A percentile compares a stretch with the other conserved stretches of the same genome.
Evolutionary conservation across 495 filamentous ascomycete genomes (phyloP).

Genomic region (Daldinia grandis): DNA sequence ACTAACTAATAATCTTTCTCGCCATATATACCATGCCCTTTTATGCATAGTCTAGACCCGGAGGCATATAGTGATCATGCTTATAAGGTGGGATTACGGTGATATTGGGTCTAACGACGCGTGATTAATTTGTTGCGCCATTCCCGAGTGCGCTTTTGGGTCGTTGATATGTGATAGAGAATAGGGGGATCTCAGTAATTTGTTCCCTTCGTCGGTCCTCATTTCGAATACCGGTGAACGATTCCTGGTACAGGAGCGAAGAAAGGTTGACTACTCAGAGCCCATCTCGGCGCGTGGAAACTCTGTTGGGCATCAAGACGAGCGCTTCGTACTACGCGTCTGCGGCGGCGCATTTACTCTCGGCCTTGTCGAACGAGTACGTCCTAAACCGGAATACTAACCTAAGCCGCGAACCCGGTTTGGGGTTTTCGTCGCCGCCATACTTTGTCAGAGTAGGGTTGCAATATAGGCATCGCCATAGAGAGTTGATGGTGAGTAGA

Average conservation of each 20-base stretch:
- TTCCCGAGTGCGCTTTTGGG: background rate
- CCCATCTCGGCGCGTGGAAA: background rate
- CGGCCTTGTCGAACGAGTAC: background rate
- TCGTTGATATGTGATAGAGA: background rate
- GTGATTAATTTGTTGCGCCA: conserved; percentile 10
- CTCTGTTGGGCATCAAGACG: background rate
- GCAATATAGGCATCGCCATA: background rate
- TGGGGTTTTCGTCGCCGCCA: background rate
- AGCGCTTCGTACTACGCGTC: background rate
- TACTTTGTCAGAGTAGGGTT: conserved; percentile 11
- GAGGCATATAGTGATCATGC: background rate
- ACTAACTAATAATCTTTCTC: conserved; percentile 5
- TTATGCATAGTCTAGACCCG: conserved; percentile 8
- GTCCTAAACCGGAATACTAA: conserved; percentile 5
- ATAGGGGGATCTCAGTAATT: background rate
- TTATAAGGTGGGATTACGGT: conserved; percentile 5
- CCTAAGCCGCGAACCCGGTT: conserved; percentile 14
- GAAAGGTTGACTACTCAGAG: background rate
- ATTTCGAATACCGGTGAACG: background rate
- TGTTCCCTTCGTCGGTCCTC: background rate
- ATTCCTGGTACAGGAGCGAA: background rate
- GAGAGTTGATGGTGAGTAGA: background rate
- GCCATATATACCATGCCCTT: background rate
- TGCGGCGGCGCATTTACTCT: background rate
- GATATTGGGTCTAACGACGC: background rate